A percentile compares a stretch with the other conserved stretches of the same genome.
Conservation (phyloP, 2,329 filamentous ascomycete species). For the Colletotrichum euphorbiae region DNA sequence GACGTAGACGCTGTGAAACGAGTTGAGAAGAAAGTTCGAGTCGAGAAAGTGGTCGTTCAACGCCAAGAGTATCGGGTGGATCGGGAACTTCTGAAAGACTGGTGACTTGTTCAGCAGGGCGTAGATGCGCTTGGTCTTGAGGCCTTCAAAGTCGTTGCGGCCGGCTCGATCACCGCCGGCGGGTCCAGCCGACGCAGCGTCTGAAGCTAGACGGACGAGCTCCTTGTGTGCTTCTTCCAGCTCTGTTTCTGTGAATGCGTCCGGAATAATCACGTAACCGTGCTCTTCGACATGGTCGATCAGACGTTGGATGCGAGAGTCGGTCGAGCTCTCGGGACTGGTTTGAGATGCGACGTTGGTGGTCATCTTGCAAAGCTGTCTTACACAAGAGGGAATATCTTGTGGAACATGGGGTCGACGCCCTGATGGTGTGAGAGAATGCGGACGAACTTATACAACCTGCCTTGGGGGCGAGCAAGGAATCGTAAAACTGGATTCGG, state of each 20-base stretch:
- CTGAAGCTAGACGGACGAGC: slow-evolving; percentile 42
- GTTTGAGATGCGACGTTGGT: neutral
- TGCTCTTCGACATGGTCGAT: slow-evolving; percentile 42
- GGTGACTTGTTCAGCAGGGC: slow-evolving; percentile 53
- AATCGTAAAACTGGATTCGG: neutral
- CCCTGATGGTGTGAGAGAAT: no score
- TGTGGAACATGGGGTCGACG: neutral
- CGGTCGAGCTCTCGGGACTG: neutral
- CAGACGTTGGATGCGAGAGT: slow-evolving; percentile 11
- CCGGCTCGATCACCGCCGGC: slow-evolving; percentile 43
- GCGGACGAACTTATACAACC: neutral
- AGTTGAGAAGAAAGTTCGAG: slow-evolving; percentile 49
- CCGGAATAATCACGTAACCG: slow-evolving; percentile 51
- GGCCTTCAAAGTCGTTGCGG: slow-evolving; percentile 52
- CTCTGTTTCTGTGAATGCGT: slow-evolving; percentile 48
- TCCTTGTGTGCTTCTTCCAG: slow-evolving; percentile 44
- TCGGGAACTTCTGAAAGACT: slow-evolving; percentile 51
- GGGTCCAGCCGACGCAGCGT: slow-evolving; percentile 42
- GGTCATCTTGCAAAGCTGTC: neutral
- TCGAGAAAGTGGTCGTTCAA: slow-evolving; percentile 56
- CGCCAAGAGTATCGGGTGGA: slow-evolving; percentile 50
- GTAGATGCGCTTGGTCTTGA: slow-evolving; percentile 52
- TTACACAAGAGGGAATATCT: slow-evolving; percentile 24
- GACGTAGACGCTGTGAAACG: slow-evolving; percentile 53
- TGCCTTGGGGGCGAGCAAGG: neutral